phyloP scores from a whole-genome alignment of 805 yeast species.

The Metschnikowia koreensis region DNA sequence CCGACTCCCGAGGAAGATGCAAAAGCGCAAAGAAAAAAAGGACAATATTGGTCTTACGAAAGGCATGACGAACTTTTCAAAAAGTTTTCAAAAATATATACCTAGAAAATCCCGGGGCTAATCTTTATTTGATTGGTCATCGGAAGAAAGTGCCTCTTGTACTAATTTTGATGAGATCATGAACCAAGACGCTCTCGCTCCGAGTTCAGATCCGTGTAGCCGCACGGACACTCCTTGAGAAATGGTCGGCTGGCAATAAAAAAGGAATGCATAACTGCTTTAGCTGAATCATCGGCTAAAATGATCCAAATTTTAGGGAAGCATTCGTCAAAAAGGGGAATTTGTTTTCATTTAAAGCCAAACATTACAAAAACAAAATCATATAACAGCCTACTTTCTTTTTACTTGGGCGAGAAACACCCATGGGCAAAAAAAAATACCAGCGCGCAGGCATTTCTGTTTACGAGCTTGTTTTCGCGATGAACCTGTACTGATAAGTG shows the following conservation, averaged over 20 bases:
- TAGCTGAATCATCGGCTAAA: too few species aligned
- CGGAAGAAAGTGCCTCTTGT: neutral
- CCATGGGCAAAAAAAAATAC: too few species aligned
- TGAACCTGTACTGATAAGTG: neutral
- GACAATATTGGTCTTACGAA: too few species aligned
- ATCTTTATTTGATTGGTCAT: neutral
- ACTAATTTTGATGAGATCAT: too few species aligned
- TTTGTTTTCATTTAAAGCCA: too few species aligned
- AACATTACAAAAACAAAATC: too few species aligned
- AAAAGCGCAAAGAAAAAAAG: neutral
- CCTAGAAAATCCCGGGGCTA: neutral
- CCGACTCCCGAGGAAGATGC: neutral
- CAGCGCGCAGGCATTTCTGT: neutral
- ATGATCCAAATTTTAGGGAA: too few species aligned
- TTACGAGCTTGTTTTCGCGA: neutral
- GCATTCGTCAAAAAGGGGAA: too few species aligned
- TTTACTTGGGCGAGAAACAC: too few species aligned
- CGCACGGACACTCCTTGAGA: neutral
- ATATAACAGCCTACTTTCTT: neutral
- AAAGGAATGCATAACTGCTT: too few species aligned
- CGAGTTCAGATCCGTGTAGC: neutral
- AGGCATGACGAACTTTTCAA: too few species aligned
- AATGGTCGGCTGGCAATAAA: neutral
- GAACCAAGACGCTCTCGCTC: too few species aligned
- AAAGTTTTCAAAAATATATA: neutral